Base-by-base conservation (phyloP, 1,139 yeast species). In the Yamadazyma aaseri region DNA sequence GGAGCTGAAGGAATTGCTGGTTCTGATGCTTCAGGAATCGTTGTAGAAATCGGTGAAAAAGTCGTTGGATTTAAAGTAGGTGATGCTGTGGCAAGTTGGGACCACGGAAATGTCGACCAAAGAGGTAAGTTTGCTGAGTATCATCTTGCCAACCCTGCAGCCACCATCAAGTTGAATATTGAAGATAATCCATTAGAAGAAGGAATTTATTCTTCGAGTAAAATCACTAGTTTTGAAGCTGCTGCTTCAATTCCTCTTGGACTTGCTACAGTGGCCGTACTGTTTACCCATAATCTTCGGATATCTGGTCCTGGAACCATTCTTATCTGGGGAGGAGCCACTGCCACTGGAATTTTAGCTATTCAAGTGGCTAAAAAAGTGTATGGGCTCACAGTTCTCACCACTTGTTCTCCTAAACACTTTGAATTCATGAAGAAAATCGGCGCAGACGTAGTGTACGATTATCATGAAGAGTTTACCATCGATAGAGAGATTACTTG, bases 181-280 rank as follows among this genome's bases (percentile, higher is more conserved):
- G 25, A 25, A 4, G 25, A 24, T 4, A 17, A 18, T 3, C 14
- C 20, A 4, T 17, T 20, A n/a, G 13, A 18, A 12, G 11, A 13
- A 4, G 34, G 34, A 5, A 14, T n/a, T 8, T 9, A 31, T 9
- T 18, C 29, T 5, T 11, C 8, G 2, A 6, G 5, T 6, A 9
- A 3, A n/a, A 59, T 79, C 26, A 55, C 56, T 36, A 60, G 80
- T 5, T 77, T 67, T 44, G 86, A 80, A 56, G 80, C 73, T 33
- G 87, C 86, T 16, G 81, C 84, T 17, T 24, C 41, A n/a, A 15
- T 31, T 9, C 20, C 40, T 14, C 59, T 79, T 31, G 71, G 78
- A 11, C 49, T 77, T 32, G 55, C 52, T 20, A 78, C 84, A 5
- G 71, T 76, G 16, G 76, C 20, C n/a, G 20, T 31, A 16, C 13